Evolutionary conservation across 371 early-diverging fungal genomes (phyloP).

Genomic region (Mucor indicus): DNA sequence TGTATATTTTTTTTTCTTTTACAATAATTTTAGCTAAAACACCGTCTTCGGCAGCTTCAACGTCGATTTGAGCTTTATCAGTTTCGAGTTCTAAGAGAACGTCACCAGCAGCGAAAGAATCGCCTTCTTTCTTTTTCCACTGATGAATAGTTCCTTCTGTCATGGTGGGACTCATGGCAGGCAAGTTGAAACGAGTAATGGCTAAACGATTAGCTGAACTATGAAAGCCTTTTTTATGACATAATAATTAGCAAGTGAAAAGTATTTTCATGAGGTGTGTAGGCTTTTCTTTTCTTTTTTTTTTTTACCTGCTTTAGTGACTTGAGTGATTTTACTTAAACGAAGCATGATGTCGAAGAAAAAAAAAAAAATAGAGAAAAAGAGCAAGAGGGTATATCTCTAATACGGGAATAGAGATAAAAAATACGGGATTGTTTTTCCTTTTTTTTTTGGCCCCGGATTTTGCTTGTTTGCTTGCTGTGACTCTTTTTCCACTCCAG

Average conservation of each 20-base stretch:
- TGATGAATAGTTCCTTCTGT: conserved; percentile 89
- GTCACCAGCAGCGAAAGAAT: conserved; percentile 83
- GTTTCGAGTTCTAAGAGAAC: conserved; percentile 92
- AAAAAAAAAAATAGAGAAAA: conserved; percentile 9
- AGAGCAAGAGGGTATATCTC: background rate
- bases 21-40: conserved; percentile 89
- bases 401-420: conserved; percentile 16
- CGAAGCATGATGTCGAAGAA: conserved; percentile 10
- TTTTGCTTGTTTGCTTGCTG: background rate
- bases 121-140: conserved; percentile 91
- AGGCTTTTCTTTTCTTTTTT: conserved; percentile 1
- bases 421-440: conserved; percentile 20
- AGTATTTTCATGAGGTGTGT: background rate
- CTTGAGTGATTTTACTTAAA: conserved; percentile 4
- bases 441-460: conserved; percentile 2
- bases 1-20: conserved; percentile 1
- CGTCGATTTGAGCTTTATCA: conserved; percentile 97
- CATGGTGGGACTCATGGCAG: conserved; percentile 97
- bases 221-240: conserved; percentile 45
- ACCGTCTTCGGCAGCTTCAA: conserved; percentile 94
- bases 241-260: background rate
- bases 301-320: conserved; percentile 2
- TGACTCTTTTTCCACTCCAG: background rate
- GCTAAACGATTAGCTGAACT: conserved; percentile 55
- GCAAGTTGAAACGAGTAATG: conserved; percentile 79